Percentiles rank a stretch among this genome's conserved stretches.
These are phyloP conservation scores for Ophiostoma pallidulum DNA, from an alignment of 2,329 filamentous ascomycete genomes.

Conservation along the genomic window DNA sequence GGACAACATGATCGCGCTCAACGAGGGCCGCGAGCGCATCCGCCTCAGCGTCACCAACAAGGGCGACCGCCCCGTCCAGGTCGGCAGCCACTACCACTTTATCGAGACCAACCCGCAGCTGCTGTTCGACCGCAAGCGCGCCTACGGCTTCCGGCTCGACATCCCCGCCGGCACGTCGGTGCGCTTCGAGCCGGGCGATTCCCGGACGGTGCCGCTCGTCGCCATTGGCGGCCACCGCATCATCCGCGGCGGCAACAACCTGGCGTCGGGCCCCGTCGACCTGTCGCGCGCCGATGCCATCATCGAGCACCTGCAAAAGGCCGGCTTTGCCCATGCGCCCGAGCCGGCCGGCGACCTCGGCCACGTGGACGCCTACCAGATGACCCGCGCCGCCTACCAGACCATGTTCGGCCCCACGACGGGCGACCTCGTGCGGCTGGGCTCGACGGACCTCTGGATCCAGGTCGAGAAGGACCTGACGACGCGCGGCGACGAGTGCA, in stretches of 20 bases:
- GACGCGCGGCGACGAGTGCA: slow-evolving; percentile 83
- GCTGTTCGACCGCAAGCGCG: slow-evolving; percentile 72
- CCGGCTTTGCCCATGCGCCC: slow-evolving; percentile 68
- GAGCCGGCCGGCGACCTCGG: slow-evolving; percentile 40
- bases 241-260: slow-evolving; percentile 73
- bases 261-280: slow-evolving; percentile 68
- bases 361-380: slow-evolving; percentile 54
- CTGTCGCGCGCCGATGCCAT: slow-evolving; percentile 54
- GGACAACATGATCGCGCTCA: slow-evolving; percentile 59
- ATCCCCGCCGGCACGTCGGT: slow-evolving; percentile 87
- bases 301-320: slow-evolving; percentile 53
- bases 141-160: slow-evolving; percentile 80
- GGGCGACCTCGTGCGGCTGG: slow-evolving; percentile 74
- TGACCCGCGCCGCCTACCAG: slow-evolving; percentile 71
- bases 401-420: slow-evolving; percentile 90
- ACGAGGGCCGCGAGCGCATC: slow-evolving; percentile 64
- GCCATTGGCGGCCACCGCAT: slow-evolving; percentile 74
- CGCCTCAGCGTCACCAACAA: slow-evolving; percentile 70
- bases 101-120: slow-evolving; percentile 88
- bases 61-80: slow-evolving; percentile 84
- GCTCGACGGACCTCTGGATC: slow-evolving; percentile 81
- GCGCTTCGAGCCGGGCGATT: slow-evolving; percentile 88
- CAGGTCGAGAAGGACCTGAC: slow-evolving; percentile 81
- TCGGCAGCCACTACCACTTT: slow-evolving; percentile 93
- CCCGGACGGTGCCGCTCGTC: slow-evolving; percentile 80